Percentiles rank a stretch among this genome's conserved stretches.
These are phyloP conservation scores for Neoarthrinium moseri DNA, from an alignment of 2,329 filamentous ascomycete genomes.

Conservation along the genomic window DNA sequence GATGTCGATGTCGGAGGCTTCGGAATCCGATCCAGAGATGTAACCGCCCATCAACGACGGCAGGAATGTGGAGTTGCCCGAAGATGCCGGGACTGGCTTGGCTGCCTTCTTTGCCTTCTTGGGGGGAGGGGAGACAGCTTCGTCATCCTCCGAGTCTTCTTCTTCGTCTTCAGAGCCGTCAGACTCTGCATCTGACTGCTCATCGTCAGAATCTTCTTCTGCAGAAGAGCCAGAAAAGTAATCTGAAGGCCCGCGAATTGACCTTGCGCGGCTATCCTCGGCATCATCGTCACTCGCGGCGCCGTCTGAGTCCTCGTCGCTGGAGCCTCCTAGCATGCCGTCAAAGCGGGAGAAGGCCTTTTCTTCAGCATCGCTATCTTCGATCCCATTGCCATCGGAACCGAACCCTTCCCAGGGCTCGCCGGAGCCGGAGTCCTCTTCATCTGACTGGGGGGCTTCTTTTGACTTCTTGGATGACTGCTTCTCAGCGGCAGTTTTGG, in stretches of 20 bases:
- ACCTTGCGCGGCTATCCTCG: constrained; percentile 21
- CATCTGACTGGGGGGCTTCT: background rate
- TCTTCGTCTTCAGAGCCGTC: constrained; percentile 27
- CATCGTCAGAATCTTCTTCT: constrained; percentile 16
- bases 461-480: background rate
- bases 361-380: constrained; percentile 23
- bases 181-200: background rate
- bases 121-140: constrained; percentile 27
- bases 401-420: constrained; percentile 20
- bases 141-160: constrained; percentile 24
- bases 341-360: constrained; percentile 43
- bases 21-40: constrained; percentile 70
- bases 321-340: constrained; percentile 42
- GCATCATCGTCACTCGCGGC: constrained; percentile 28
- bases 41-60: constrained; percentile 79
- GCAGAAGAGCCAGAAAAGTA: constrained; percentile 12
- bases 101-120: constrained; percentile 26
- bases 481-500: constrained; percentile 18
- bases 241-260: constrained; percentile 14
- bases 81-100: constrained; percentile 15
- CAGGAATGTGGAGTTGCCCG: constrained; percentile 60
- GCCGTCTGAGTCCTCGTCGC: constrained; percentile 35
- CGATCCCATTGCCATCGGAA: constrained; percentile 4
- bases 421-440: constrained; percentile 20
- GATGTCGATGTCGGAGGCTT: constrained; percentile 63